Evolutionary conservation across 148 eudicot species (phyloP), one percentile per base, ranked within the genome.

Genomic region (Amaranthus hypochondriacus): DNA sequence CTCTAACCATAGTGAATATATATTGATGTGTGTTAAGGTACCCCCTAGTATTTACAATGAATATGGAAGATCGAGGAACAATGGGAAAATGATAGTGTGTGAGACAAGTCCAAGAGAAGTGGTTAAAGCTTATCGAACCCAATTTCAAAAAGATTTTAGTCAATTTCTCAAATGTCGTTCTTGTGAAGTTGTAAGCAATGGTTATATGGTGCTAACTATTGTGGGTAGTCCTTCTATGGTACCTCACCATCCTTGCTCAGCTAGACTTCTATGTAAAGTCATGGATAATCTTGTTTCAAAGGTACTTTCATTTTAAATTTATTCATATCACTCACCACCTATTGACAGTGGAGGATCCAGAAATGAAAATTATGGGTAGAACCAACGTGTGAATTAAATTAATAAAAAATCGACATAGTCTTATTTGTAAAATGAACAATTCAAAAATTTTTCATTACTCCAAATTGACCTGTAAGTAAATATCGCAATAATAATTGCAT

Each of bases 141-240:
- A 72, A 53, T 72, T 72, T 44, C 54, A 60, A 49, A 52, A 72
- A 12, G 75, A 72, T 49, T 72, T 60, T 21, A 58, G 3, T 39
- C n/a, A 9, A 44, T 72, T 72, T 49, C 39, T 72, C 8, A 48
- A 60, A 0, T 72, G 75, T 47, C 75, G 75, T 13, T 47, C 75
- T 3, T 13, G 4, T 15, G 75, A 72, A 49, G 58, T 59, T 8
- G 75, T 72, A 59, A 39, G 46, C 9, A 48, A 60, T 72, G 75
- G 75, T 14, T 72, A 61, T 9, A 72, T 72, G 75, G 10, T 72
- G 43, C 9, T 72, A n/a, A 52, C 39, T 13, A 9, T 60, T 15
- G 14, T 13, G 54, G 66, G 75, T 49, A 58, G 46, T 21, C 52
- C 75, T 6, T 58, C 75, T 1, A n/a, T 9, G 3, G 66, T 58